These are phyloP conservation scores for Pezicula carpinea DNA, from an alignment of 2,329 filamentous ascomycete species.

Conservation along the genomic window DNA sequence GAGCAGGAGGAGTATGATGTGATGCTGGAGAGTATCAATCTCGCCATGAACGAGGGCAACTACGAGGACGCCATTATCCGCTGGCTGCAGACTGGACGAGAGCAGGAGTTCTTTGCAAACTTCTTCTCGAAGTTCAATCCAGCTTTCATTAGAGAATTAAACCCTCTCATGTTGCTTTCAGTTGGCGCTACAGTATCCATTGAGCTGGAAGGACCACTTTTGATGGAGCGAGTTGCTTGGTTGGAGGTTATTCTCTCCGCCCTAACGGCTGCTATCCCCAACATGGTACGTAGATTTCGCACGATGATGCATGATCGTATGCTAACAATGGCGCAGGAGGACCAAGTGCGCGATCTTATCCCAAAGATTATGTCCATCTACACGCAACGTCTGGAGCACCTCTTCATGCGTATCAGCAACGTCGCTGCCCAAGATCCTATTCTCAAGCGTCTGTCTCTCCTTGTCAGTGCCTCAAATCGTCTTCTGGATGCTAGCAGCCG, in stretches of 20 bases:
- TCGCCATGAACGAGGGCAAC: conserved; percentile 55
- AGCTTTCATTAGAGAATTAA: conserved; percentile 50
- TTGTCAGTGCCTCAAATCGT: conserved; percentile 32
- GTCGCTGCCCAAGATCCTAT: conserved; percentile 42
- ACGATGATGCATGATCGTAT: conserved; percentile 18
- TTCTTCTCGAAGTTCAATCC: conserved; percentile 48
- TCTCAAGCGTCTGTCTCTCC: conserved; percentile 42
- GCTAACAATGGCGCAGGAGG: conserved; percentile 36
- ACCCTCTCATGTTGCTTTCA: conserved; percentile 58
- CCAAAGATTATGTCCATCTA: conserved; percentile 53
- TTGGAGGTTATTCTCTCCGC: conserved; percentile 54
- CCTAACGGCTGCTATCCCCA: conserved; percentile 34
- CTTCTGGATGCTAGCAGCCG: conserved; percentile 23
- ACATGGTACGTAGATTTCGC: conserved; percentile 25
- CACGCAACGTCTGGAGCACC: conserved; percentile 46
- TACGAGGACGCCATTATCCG: conserved; percentile 60
- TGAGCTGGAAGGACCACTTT: conserved; percentile 46
- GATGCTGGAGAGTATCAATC: conserved; percentile 54
- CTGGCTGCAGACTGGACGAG: conserved; percentile 61
- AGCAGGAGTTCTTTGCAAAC: conserved; percentile 58
- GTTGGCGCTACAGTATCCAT: conserved; percentile 60
- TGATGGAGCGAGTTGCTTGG: conserved; percentile 55
- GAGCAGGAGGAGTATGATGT: conserved; percentile 48
- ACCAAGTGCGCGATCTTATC: conserved; percentile 49
- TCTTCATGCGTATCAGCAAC: conserved; percentile 46